Conservation (phyloP, 2,329 filamentous ascomycete genomes). For the Aspergillus vadensis region DNA sequence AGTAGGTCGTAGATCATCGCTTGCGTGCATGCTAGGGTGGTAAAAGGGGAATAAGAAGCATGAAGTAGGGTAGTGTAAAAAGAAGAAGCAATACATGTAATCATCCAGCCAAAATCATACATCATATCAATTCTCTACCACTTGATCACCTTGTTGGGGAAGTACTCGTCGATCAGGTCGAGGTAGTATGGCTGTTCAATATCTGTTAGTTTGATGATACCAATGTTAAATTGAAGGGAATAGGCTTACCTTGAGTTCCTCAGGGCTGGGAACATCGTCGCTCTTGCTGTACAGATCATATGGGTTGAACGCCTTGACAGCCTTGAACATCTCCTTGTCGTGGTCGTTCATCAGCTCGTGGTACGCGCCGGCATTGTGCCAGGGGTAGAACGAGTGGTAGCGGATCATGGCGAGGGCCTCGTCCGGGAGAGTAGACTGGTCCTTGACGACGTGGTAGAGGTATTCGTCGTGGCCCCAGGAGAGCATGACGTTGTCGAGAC, state of each 20-base stretch:
- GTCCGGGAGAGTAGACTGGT: constrained; percentile 73
- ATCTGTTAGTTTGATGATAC: constrained; percentile 16
- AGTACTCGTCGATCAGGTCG: constrained; percentile 74
- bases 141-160: constrained; percentile 66
- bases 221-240: not conserved
- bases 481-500: constrained; percentile 84
- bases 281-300: constrained; percentile 93
- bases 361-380: constrained; percentile 83
- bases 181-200: constrained; percentile 65
- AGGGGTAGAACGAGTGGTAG: constrained; percentile 91
- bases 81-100: not conserved
- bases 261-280: constrained; percentile 73
- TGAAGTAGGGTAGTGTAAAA: too few species aligned
- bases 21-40: not conserved
- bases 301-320: constrained; percentile 84
- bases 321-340: constrained; percentile 76
- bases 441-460: constrained; percentile 78
- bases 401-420: constrained; percentile 91
- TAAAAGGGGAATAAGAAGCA: not conserved
- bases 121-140: constrained; percentile 55
- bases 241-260: constrained; percentile 68
- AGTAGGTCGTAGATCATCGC: not conserved
- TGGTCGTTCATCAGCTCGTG: constrained; percentile 79
- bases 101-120: not conserved
- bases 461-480: constrained; percentile 69